phyloP scores from a whole-genome alignment of 768 basidiomycete genomes.

The Collybiopsis luxurians region DNA sequence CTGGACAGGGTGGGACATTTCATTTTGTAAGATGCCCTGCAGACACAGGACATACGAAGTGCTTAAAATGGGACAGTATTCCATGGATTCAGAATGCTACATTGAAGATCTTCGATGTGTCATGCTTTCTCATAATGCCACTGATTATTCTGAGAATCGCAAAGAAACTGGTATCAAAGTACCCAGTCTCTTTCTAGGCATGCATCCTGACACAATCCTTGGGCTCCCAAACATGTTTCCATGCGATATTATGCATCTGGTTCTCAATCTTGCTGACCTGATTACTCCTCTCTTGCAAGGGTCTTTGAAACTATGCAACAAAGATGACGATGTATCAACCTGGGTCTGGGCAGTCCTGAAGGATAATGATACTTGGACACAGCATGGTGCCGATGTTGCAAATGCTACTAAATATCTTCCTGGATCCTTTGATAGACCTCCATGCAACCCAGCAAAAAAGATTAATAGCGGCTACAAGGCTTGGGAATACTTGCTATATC shows the following conservation, averaged over 20 bases:
- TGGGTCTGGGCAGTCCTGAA: constrained; percentile 18
- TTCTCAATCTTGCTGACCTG: constrained; percentile 27
- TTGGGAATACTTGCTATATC: constrained; percentile 12
- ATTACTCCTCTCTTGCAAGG: constrained; percentile 22
- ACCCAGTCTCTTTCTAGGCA: constrained; percentile 24
- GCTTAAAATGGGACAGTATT: no score
- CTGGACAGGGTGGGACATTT: no score
- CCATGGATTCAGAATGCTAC: background rate
- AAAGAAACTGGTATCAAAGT: constrained; percentile 24
- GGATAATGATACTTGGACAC: constrained; percentile 16
- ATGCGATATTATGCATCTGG: constrained; percentile 30
- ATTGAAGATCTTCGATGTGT: background rate
- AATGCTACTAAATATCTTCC: constrained; percentile 17
- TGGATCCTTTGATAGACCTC: constrained; percentile 26
- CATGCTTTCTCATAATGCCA: background rate
- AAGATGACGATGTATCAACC: background rate
- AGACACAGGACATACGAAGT: no score
- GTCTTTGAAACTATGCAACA: background rate
- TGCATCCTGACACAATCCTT: constrained; percentile 13
- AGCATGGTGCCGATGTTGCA: constrained; percentile 24
- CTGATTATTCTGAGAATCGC: background rate
- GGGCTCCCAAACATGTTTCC: constrained; percentile 20
- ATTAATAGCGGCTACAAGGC: constrained; percentile 21
- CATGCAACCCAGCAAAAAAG: constrained; percentile 29
- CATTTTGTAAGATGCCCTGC: no score